phyloP scores from a whole-genome alignment of 768 basidiomycete genomes.

The Psilocybe cyanescens region DNA sequence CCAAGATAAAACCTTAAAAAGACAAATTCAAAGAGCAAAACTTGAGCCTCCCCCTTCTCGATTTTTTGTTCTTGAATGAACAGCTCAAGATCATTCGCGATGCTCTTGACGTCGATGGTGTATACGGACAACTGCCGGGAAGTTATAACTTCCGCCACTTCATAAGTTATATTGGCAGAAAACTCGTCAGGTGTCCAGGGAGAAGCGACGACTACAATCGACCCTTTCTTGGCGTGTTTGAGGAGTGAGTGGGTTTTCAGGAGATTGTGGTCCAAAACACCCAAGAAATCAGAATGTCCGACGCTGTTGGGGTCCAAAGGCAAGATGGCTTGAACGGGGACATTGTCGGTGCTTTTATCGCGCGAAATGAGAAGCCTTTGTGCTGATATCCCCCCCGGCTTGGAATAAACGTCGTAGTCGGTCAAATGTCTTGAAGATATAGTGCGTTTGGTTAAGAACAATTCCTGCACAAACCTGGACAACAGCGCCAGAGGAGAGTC shows the following conservation, averaged over 20 bases:
- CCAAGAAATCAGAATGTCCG: conserved; percentile 69
- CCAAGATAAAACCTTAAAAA: conserved; percentile 88
- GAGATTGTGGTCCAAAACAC: conserved; percentile 75
- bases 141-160: conserved; percentile 48
- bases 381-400: conserved; percentile 68
- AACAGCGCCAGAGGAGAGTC: conserved; percentile 58
- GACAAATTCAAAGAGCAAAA: conserved; percentile 70
- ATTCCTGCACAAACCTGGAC: conserved; percentile 57
- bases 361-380: conserved; percentile 71
- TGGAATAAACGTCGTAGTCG: conserved; percentile 78
- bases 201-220: conserved; percentile 75
- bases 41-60: conserved; percentile 45
- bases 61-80: conserved; percentile 31
- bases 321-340: conserved; percentile 60
- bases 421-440: conserved; percentile 65
- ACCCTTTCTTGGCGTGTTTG: conserved; percentile 63
- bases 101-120: conserved; percentile 57
- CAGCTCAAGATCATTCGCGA: conserved; percentile 46
- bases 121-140: conserved; percentile 61
- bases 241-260: conserved; percentile 80
- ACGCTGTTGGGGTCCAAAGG: conserved; percentile 52
- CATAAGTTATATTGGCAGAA: conserved; percentile 61
- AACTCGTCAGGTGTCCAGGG: conserved; percentile 81
- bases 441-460: conserved; percentile 55
- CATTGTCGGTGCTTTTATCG: conserved; percentile 36